These are phyloP conservation scores for Metschnikowia peoriensis DNA, from an alignment of 805 yeast species.

Conservation along the genomic window DNA sequence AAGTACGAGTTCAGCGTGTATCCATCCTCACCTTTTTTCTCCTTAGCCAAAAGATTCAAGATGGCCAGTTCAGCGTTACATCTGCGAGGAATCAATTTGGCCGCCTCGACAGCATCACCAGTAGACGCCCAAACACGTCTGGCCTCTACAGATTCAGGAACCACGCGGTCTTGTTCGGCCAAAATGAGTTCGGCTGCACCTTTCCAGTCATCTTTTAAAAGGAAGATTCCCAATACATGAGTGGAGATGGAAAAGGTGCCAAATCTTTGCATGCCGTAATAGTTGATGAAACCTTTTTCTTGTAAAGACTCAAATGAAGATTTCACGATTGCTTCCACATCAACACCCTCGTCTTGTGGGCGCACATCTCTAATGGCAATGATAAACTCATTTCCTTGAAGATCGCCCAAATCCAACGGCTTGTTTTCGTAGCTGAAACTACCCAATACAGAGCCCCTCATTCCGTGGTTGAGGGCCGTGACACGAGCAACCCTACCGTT, in stretches of 20 bases:
- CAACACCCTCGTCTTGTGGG: constrained; percentile 23
- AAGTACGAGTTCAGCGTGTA: constrained; percentile 59
- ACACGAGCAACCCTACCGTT: constrained; percentile 73
- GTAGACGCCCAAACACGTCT: constrained; percentile 80
- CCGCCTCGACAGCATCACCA: constrained; percentile 60
- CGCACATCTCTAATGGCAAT: constrained; percentile 79
- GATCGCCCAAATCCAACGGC: constrained; percentile 73
- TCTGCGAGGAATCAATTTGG: constrained; percentile 78
- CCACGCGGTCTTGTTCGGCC: constrained; percentile 79
- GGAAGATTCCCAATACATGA: constrained; percentile 73
- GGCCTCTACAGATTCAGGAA: constrained; percentile 81
- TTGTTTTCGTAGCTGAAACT: constrained; percentile 65
- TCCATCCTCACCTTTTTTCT: constrained; percentile 42
- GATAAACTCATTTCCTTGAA: constrained; percentile 83
- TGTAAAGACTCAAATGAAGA: constrained; percentile 57
- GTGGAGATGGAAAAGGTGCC: constrained; percentile 95
- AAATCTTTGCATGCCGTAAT: constrained; percentile 97
- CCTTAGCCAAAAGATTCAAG: constrained; percentile 56
- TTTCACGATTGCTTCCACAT: constrained; percentile 47
- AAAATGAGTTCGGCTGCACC: constrained; percentile 75
- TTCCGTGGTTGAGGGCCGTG: constrained; percentile 67
- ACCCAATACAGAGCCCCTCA: constrained; percentile 79
- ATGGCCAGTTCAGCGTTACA: constrained; percentile 83
- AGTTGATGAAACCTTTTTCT: constrained; percentile 81
- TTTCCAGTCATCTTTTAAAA: constrained; percentile 74